These are phyloP conservation scores for Trypanosomatidae sp. DNA, from an alignment of 208 protist genomes.

Conservation along the genomic window DNA sequence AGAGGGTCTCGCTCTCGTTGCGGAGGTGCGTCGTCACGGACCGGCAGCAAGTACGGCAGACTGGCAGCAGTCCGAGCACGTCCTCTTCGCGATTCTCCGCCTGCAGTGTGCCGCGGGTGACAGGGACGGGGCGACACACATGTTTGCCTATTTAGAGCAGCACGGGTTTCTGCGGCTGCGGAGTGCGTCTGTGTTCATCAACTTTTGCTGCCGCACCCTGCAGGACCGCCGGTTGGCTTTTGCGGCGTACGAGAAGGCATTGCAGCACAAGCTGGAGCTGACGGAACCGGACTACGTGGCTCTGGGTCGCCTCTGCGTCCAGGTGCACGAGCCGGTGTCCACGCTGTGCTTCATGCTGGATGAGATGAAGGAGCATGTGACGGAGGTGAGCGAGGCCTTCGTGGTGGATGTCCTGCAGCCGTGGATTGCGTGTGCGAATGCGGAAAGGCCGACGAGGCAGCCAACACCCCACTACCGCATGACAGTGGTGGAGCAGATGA, in stretches of 20 bases:
- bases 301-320: conserved; percentile 50
- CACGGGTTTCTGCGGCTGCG: conserved; percentile 46
- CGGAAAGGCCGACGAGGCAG: conserved; percentile 1
- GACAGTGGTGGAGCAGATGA: neutral
- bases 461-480: neutral
- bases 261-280: conserved; percentile 48
- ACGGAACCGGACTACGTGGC: conserved; percentile 42
- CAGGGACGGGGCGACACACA: conserved; percentile 36
- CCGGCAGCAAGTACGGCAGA: conserved; percentile 1
- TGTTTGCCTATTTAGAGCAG: conserved; percentile 60
- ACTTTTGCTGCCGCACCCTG: conserved; percentile 33
- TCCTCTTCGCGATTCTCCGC: conserved; percentile 57
- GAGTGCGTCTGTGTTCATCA: conserved; percentile 50
- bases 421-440: too few relatives aligned
- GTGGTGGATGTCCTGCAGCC: conserved; percentile 43
- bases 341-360: conserved; percentile 53
- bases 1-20: conserved; percentile 44
- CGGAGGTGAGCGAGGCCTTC: conserved; percentile 34
- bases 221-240: conserved; percentile 31
- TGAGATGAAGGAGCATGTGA: conserved; percentile 50
- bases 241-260: conserved; percentile 41
- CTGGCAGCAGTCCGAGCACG: conserved; percentile 54
- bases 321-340: conserved; percentile 31
- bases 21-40: conserved; percentile 28
- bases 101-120: conserved; percentile 60